Evolutionary conservation across 176 grass and related monocot genomes (phyloP).

Genomic region (Zea mays): DNA sequence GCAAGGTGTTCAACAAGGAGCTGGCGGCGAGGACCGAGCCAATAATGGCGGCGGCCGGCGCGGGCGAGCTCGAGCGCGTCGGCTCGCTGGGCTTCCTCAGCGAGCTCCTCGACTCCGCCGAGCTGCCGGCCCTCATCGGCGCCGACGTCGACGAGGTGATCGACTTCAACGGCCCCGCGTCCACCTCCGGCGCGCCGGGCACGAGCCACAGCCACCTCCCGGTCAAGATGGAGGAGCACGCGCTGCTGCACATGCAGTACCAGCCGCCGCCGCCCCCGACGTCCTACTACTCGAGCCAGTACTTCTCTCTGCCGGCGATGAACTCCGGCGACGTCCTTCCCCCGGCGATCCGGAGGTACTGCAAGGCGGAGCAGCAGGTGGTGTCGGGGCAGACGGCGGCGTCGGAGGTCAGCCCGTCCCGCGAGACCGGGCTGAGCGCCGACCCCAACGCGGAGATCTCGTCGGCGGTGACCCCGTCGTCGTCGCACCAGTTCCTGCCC

Average conservation of each 20-base stretch:
- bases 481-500: slow-evolving; percentile 39
- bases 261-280: slow-evolving; percentile 7
- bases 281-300: slow-evolving; percentile 36
- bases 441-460: slow-evolving; percentile 70
- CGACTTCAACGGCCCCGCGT: slow-evolving; percentile 40
- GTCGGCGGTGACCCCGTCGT: slow-evolving; percentile 51
- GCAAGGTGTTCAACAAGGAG: slow-evolving; percentile 55
- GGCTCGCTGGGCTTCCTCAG: slow-evolving; percentile 20
- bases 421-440: slow-evolving; percentile 68
- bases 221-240: slow-evolving; percentile 45
- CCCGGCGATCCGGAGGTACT: slow-evolving; percentile 67
- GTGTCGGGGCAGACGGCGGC: slow-evolving; percentile 44
- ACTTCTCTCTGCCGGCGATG: slow-evolving; percentile 44
- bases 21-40: slow-evolving; percentile 33
- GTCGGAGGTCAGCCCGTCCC: slow-evolving; percentile 57
- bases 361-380: slow-evolving; percentile 77
- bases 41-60: slow-evolving; percentile 21
- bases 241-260: slow-evolving; percentile 35
- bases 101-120: slow-evolving; percentile 51
- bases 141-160: slow-evolving; percentile 14
- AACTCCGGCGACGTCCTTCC: slow-evolving; percentile 29
- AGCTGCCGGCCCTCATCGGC: slow-evolving; percentile 59
- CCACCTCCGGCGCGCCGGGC: slow-evolving; percentile 27
- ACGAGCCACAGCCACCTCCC: slow-evolving; percentile 21
- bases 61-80: not conserved